Percentiles rank a stretch among this genome's conserved stretches.
phyloP scores from a whole-genome alignment of 2,329 filamentous ascomycete genomes.

The Colletotrichum lindemuthianum region DNA sequence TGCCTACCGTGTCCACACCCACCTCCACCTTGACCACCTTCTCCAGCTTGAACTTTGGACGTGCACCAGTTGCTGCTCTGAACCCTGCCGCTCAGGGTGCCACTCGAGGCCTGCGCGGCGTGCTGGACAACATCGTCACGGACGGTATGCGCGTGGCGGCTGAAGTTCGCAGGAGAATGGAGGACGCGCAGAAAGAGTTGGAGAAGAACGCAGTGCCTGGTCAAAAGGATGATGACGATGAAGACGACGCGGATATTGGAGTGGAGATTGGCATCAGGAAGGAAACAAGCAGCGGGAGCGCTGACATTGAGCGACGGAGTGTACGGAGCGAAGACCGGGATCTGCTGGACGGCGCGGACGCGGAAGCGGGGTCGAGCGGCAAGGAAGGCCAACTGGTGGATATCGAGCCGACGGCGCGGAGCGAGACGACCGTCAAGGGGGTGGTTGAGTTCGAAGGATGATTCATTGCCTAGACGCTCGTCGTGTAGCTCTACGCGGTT shows the following conservation, averaged over 20 bases:
- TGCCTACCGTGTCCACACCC: slow-evolving; percentile 46
- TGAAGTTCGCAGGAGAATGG: slow-evolving; percentile 91
- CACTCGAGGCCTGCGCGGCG: slow-evolving; percentile 83
- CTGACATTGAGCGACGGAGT: slow-evolving; percentile 70
- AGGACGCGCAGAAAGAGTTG: slow-evolving; percentile 92
- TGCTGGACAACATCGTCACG: slow-evolving; percentile 96
- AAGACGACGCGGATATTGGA: slow-evolving; percentile 68
- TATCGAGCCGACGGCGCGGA: slow-evolving; percentile 41
- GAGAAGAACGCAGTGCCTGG: slow-evolving; percentile 81
- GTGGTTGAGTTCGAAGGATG: slow-evolving; percentile 57
- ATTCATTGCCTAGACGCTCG: slow-evolving; percentile 12
- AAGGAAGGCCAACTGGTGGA: slow-evolving; percentile 49
- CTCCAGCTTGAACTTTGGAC: slow-evolving; percentile 72
- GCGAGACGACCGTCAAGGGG: slow-evolving; percentile 45
- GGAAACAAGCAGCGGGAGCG: slow-evolving; percentile 51
- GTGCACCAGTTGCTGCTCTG: slow-evolving; percentile 52
- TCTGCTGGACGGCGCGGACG: slow-evolving; percentile 79
- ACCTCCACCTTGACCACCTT: slow-evolving; percentile 84
- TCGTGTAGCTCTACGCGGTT: neutral
- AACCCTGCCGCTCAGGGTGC: slow-evolving; percentile 62
- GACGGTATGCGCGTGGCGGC: slow-evolving; percentile 96
- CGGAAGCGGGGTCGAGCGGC: slow-evolving; percentile 64
- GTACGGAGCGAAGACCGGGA: slow-evolving; percentile 76
- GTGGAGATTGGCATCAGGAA: slow-evolving; percentile 54
- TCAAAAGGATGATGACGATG: slow-evolving; percentile 73